Evolutionary conservation across 495 filamentous ascomycete species (phyloP), one percentile per base, ranked within the genome.

Genomic region (Cercophora sp.): DNA sequence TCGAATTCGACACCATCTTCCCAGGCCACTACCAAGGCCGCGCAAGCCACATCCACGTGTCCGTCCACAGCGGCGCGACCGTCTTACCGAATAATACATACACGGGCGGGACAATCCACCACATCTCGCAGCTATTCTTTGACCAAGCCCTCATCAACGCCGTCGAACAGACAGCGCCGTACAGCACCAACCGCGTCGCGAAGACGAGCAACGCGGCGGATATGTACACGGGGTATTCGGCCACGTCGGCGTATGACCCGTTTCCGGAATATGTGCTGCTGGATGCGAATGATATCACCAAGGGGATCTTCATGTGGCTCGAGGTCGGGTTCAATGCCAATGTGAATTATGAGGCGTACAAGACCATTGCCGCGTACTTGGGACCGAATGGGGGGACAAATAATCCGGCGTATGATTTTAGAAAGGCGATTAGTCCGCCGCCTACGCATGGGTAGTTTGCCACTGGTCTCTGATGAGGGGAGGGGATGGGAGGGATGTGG

Each of bases 21-120:
- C 80, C 80, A 0, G 81, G 82, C 19, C 78, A 82, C 64, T 85
- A 85, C 58, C 60, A 70, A 1, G 79, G 78, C 1, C 77, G 82
- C n/a, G 75, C 81, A 3, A 80, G 70, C 3, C 82, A 84, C 63
- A 75, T 77, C 34, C 81, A 85, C 55, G 58, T 83, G 20, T 61
- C 75, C 20, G 74, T 74, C 5, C 76, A 79, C 58, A 64, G 73
- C 34, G 72, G 73, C 52, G 66, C 71, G 26, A 37, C 51, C 45
- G 36, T 62, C 10, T 54, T 64, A 36, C 70, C 70, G 25, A 72
- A 78, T 25, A 63, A 73, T 39, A 80, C 75, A n/a, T 67, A 74
- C 54, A 70, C 68, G 10, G 71, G 74, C 34, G 80, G 78, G 4
- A 54, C 46, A 3, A 66, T 76, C 11, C 66, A 72, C 0, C 76